Base-by-base conservation (phyloP, 2,329 filamentous ascomycete species). In the Xylariales sp. region DNA sequence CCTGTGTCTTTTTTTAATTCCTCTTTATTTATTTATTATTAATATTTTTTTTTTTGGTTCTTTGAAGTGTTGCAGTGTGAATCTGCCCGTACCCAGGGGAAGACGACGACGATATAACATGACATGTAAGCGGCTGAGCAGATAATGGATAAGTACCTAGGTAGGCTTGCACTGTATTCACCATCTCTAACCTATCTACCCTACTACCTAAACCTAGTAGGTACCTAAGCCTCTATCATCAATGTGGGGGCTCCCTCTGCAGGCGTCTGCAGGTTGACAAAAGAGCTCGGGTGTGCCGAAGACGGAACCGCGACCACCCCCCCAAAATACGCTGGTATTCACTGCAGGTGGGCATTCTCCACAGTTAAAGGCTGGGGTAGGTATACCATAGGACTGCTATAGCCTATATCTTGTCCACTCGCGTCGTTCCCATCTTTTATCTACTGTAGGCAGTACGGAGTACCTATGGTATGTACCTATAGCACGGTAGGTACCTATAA, bases 271-370 rank as follows among this genome's bases (percentile, higher is more conserved):
- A 12, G 12, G 36, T 39, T 39, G 36, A 39, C 36, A 39, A 39
- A 39, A 39, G 36, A 39, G 14, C 16, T 65, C 63, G 56, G 63
- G 43, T 45, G 43, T 16, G 43, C 63, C 56, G 63, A 65, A 41
- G 50, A 65, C 50, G 56, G 56, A 48, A 54, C 12, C 18, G 4
- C 23, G 2, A 23, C 23, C 23, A 7, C 6, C 62, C 50, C 18
- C 36, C 8, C 36, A 23, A 23, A 23, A 23, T 23, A 23, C 23
- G 23, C 23, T 23, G 23, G 23, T 23, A 23, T 23, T 23, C 32
- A 8, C 32, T 34, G n/a, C n/a, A n/a, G n/a, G n/a, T n/a, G 32
- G 39, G 14, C 14, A 41, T 41, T 41, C 9, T 41, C 23, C n/a
- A 49, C 8, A 28, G 12, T 43, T 6, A 58, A 46, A 3, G 9